These are phyloP conservation scores for Magnolia kwangsiensis DNA, from an alignment of 164 flowering plant genomes.

Conservation along the genomic window DNA sequence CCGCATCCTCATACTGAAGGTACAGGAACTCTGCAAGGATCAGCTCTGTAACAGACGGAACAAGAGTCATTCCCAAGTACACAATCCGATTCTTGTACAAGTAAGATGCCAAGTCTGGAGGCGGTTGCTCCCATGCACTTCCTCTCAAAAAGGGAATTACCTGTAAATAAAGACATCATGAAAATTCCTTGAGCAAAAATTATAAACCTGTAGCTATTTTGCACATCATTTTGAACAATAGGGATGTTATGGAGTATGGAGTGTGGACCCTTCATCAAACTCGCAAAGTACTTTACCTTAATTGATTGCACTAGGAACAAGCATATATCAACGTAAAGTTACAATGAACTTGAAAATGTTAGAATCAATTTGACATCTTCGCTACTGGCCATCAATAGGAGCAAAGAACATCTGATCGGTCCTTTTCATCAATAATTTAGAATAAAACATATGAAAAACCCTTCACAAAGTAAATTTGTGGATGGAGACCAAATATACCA, in stretches of 20 bases:
- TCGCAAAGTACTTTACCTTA: too few species aligned
- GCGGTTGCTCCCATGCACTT: conserved; percentile 87
- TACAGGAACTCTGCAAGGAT: conserved; percentile 81
- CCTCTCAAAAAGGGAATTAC: conserved; percentile 86
- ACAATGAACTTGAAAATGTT: too few species aligned
- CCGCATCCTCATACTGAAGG: conserved; percentile 72
- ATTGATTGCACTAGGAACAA: too few species aligned
- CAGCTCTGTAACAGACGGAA: conserved; percentile 86
- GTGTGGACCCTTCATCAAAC: not conserved
- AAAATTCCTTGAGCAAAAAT: not conserved
- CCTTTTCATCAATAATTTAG: too few species aligned
- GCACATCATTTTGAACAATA: too few species aligned
- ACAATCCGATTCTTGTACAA: conserved; percentile 81
- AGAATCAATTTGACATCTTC: too few species aligned
- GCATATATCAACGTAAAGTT: too few species aligned
- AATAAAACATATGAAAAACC: too few species aligned
- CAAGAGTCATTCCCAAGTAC: conserved; percentile 87
- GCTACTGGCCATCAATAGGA: too few species aligned
- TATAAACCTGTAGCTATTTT: not conserved
- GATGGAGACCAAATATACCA: too few species aligned
- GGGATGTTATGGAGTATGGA: not conserved
- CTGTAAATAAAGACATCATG: conserved; percentile 26
- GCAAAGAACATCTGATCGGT: too few species aligned
- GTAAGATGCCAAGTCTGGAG: conserved; percentile 93
- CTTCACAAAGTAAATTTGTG: too few species aligned